These are phyloP conservation scores for Cocos nucifera DNA, from an alignment of 176 grass and related monocot genomes.

Conservation along the genomic window DNA sequence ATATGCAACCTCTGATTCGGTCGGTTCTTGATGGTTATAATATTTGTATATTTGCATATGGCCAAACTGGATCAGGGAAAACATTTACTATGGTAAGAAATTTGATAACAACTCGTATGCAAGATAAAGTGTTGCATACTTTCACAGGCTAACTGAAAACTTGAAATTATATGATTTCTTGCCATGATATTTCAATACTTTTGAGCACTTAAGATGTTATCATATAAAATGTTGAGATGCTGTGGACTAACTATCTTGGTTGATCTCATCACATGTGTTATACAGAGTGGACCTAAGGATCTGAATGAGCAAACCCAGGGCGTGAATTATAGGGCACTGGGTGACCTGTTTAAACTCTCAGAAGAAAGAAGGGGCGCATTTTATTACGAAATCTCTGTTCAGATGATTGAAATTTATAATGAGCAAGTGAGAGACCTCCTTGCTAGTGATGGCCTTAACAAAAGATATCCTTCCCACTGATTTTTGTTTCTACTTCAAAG, in stretches of 20 bases:
- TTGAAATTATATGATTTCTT: neutral
- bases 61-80: conserved; percentile 11
- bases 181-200: neutral
- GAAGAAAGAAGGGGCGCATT: neutral
- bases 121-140: neutral
- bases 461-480: conserved; percentile 2
- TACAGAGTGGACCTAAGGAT: neutral
- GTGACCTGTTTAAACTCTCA: conserved; percentile 3
- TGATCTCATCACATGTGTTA: too few relatives aligned
- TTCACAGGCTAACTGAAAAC: too few relatives aligned
- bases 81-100: conserved; percentile 3
- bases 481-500: too few relatives aligned
- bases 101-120: neutral
- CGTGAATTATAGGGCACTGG: neutral
- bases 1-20: conserved; percentile 1
- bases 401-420: conserved; percentile 15
- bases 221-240: too few relatives aligned
- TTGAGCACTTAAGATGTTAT: neutral
- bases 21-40: conserved; percentile 12
- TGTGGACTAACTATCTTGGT: too few relatives aligned
- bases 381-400: neutral
- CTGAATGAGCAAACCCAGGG: neutral
- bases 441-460: neutral
- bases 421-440: conserved; percentile 11
- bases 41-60: conserved; percentile 12